phyloP scores from a whole-genome alignment of 768 basidiomycete genomes.

The Boletus subparvulus region DNA sequence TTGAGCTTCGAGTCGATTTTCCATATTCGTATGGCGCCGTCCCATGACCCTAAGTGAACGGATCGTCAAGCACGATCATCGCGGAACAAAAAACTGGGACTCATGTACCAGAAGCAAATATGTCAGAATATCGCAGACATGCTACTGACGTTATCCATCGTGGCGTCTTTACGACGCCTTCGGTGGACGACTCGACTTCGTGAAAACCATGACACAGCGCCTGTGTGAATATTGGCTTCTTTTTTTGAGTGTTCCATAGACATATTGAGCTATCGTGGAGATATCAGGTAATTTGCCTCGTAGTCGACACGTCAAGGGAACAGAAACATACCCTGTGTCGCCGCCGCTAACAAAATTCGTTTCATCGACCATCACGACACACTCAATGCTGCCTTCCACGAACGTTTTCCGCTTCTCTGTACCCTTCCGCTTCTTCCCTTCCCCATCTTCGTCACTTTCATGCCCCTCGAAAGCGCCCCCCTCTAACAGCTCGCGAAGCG shows the following conservation, averaged over 20 bases:
- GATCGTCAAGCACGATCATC: constrained; percentile 3
- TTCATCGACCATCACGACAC: constrained; percentile 94
- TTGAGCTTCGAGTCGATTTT: constrained; percentile 77
- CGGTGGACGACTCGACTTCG: constrained; percentile 66
- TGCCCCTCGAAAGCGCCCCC: constrained; percentile 63
- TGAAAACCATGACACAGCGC: constrained; percentile 86
- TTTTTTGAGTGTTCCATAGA: constrained; percentile 89
- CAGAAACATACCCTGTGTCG: constrained; percentile 78
- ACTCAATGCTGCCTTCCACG: constrained; percentile 89
- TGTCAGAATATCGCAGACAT: constrained; percentile 81
- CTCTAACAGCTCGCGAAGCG: constrained; percentile 76
- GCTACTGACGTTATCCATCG: constrained; percentile 91
- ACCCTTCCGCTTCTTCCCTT: constrained; percentile 34
- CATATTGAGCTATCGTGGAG: constrained; percentile 62
- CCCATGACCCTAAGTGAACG: constrained; percentile 77
- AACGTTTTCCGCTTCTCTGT: constrained; percentile 41
- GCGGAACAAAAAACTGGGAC: not conserved
- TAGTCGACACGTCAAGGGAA: not conserved
- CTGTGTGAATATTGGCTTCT: constrained; percentile 90
- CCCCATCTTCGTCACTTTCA: constrained; percentile 49
- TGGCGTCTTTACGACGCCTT: constrained; percentile 72
- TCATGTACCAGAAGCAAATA: constrained; percentile 80
- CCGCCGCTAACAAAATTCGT: constrained; percentile 90
- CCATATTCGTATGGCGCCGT: constrained; percentile 89
- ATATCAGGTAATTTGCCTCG: not conserved